phyloP scores from a whole-genome alignment of 352 stramenopile genomes.

The Phytophthora megakarya region DNA sequence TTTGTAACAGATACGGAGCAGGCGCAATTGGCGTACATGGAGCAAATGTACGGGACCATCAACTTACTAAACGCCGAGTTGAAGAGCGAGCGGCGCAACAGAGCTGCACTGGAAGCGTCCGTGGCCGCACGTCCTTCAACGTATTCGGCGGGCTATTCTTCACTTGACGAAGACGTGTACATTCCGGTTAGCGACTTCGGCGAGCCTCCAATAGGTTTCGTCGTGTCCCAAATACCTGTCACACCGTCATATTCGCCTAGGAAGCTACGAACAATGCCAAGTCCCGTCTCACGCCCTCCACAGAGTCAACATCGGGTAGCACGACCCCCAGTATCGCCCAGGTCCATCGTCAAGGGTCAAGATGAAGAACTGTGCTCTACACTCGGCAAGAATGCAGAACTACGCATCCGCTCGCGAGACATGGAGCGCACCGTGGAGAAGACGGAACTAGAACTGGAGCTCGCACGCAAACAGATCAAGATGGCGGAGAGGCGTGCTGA shows the following conservation, averaged over 20 bases:
- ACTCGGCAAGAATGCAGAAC: constrained; percentile 67
- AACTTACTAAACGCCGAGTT: constrained; percentile 52
- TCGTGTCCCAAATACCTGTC: constrained; percentile 27
- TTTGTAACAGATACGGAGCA: constrained; percentile 36
- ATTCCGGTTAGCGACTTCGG: constrained; percentile 20
- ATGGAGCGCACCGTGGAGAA: constrained; percentile 59
- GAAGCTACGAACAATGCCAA: constrained; percentile 26
- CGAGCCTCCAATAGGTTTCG: constrained; percentile 14
- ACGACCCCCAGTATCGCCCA: constrained; percentile 19
- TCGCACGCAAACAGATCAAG: constrained; percentile 67
- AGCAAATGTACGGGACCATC: constrained; percentile 73
- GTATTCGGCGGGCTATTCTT: constrained; percentile 32
- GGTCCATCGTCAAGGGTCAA: constrained; percentile 43
- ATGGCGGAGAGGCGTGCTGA: constrained; percentile 54
- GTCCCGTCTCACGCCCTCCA: constrained; percentile 12
- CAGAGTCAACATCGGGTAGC: constrained; percentile 14
- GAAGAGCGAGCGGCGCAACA: constrained; percentile 47
- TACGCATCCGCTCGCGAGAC: constrained; percentile 58
- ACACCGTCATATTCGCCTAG: constrained; percentile 23
- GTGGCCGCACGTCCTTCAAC: background rate
- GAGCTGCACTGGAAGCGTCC: constrained; percentile 17
- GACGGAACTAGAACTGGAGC: constrained; percentile 46
- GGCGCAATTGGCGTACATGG: constrained; percentile 66
- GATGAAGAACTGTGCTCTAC: constrained; percentile 55
- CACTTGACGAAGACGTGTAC: constrained; percentile 23